These are phyloP conservation scores for Starmerella floris DNA, from an alignment of 805 yeast species.

Conservation along the genomic window DNA sequence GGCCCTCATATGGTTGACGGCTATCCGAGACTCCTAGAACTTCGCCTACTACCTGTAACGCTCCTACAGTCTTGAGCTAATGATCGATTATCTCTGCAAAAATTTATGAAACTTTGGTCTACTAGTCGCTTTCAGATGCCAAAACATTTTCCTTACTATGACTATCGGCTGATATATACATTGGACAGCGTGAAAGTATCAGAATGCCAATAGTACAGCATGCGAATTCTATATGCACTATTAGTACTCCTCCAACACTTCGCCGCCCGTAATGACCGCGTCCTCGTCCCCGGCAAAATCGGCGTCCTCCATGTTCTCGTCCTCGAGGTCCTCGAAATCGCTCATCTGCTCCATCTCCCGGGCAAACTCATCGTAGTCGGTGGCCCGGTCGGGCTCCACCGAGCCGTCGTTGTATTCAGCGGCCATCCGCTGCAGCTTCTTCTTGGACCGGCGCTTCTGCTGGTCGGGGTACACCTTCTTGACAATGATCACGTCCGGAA, in stretches of 20 bases:
- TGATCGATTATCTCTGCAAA: too few species aligned
- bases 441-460: slow-evolving; percentile 40
- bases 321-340: slow-evolving; percentile 5
- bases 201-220: too few species aligned
- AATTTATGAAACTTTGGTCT: too few species aligned
- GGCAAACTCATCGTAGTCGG: slow-evolving; percentile 69
- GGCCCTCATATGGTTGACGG: too few species aligned
- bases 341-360: slow-evolving; percentile 69
- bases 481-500: slow-evolving; percentile 73
- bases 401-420: slow-evolving; percentile 81
- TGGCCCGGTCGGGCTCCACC: slow-evolving; percentile 34
- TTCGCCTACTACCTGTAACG: too few species aligned
- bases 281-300: neutral
- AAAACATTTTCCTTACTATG: too few species aligned
- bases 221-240: too few species aligned
- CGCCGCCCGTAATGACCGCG: neutral
- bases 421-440: slow-evolving; percentile 96
- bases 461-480: slow-evolving; percentile 83
- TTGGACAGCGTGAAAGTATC: too few species aligned
- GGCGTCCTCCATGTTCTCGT: neutral
- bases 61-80: too few species aligned
- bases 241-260: neutral
- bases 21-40: too few species aligned
- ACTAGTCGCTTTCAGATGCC: too few species aligned
- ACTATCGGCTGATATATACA: too few species aligned